A percentile compares a stretch with the other conserved stretches of the same genome.
These are phyloP conservation scores for Colletotrichum gloeosporioides DNA, from an alignment of 2,329 filamentous ascomycete genomes.

Conservation along the genomic window DNA sequence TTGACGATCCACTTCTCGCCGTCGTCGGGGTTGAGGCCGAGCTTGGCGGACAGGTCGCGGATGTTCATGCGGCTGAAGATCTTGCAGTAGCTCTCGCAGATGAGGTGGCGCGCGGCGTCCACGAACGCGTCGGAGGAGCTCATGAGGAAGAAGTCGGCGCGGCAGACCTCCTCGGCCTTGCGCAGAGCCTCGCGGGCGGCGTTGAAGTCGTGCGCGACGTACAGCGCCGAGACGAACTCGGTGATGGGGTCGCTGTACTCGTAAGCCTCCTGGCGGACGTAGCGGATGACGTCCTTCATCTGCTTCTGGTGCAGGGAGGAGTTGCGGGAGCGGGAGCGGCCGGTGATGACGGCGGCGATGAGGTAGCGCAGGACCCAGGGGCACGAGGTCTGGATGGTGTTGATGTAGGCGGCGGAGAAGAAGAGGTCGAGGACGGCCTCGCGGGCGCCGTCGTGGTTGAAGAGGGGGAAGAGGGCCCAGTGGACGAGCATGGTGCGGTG, in stretches of 20 bases:
- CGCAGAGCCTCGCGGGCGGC: slow-evolving; percentile 89
- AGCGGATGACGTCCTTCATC: slow-evolving; percentile 94
- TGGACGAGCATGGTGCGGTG: slow-evolving; percentile 97
- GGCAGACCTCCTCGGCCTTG: slow-evolving; percentile 88
- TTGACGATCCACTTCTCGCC: slow-evolving; percentile 99
- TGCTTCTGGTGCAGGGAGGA: slow-evolving; percentile 94
- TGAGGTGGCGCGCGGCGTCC: slow-evolving; percentile 91
- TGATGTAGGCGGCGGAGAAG: slow-evolving; percentile 97
- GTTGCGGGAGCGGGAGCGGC: slow-evolving; percentile 82
- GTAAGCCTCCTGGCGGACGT: slow-evolving; percentile 96
- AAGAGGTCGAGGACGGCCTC: slow-evolving; percentile 94
- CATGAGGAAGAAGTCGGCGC: slow-evolving; percentile 93
- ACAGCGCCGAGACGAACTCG: slow-evolving; percentile 94
- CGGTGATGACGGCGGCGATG: slow-evolving; percentile 92
- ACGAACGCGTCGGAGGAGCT: slow-evolving; percentile 87
- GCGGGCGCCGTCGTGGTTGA: slow-evolving; percentile 93
- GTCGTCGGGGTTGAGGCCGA: slow-evolving; percentile 91
- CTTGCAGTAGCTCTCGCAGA: slow-evolving; percentile 99
- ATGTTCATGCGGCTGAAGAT: slow-evolving; percentile 99
- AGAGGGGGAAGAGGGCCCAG: slow-evolving; percentile 98
- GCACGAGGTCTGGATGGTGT: slow-evolving; percentile 98
- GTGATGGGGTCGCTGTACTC: slow-evolving; percentile 97
- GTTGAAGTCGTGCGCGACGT: slow-evolving; percentile 87
- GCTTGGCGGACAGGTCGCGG: slow-evolving; percentile 89
- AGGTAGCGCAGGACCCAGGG: slow-evolving; percentile 97